Base-by-base conservation (phyloP, 163 green algal species). In the Scenedesmus sp. region DNA sequence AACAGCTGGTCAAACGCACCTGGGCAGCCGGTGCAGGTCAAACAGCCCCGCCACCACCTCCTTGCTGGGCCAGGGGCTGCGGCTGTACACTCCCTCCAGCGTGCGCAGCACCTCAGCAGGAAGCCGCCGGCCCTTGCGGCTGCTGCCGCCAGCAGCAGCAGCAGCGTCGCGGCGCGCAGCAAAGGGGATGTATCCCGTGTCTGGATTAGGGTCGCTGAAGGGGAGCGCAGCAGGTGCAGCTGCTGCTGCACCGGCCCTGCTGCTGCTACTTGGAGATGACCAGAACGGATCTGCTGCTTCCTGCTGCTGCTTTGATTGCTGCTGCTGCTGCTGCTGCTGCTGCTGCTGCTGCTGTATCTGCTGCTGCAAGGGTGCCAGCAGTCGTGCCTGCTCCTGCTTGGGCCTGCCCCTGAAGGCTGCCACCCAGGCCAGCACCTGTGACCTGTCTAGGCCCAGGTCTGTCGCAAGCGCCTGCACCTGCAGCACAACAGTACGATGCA, bases 41-140 rank as follows among this genome's bases (percentile, higher is more conserved):
- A 52, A 93, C 57, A 93, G 64, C 2, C 85, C 94, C 89, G 90
- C 82, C 9, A 96, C 73, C 18, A 95, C 88, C 13, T 95, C 92
- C 4, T 84, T 84, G 3, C 76, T 92, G 10, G 93, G 94, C 86
- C 93, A 96, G 88, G 94, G 93, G 57, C 92, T 95, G 59, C 93
- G 91, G 20, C 52, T 60, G 76, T 96, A 96, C 12, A 95, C 87
- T 3, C 91, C 88, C 92, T 96, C 94, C 26, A 96, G 85, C 20
- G 93, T 96, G n/a, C 94, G 84, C 59, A 93, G 56, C 13, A 93
- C 92, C 55, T 96, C 94, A 0, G 88, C 94, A 3, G 92, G 86
- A 57, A 96, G 67, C 8, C 93, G 90, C 90, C 81, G 70, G 18
- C 86, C 56, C n/a, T 4, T 54, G 74, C 67, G 15, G 64, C 57